Conservation (phyloP, 495 filamentous ascomycete species). For the Xylaria venustula region DNA sequence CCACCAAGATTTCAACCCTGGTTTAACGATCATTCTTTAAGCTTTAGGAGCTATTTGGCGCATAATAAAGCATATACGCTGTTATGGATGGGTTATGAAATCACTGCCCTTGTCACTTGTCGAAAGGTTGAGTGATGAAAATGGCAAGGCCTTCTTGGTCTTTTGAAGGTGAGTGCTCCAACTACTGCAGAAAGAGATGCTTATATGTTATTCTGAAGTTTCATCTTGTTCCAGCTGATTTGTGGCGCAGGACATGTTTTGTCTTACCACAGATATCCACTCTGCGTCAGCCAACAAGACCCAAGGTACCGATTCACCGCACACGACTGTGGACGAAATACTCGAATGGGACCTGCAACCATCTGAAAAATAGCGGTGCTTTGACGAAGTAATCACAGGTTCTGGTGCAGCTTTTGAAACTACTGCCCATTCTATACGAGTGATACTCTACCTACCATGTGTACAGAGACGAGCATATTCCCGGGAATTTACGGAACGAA, state of each 20-base stretch:
- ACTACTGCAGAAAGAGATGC: neutral
- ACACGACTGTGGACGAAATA: constrained; percentile 26
- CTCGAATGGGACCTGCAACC: constrained; percentile 21
- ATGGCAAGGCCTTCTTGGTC: constrained; percentile 18
- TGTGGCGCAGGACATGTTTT: constrained; percentile 9
- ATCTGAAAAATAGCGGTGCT: constrained; percentile 25
- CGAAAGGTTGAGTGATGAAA: constrained; percentile 17
- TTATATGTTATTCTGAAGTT: neutral
- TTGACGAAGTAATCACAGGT: constrained; percentile 20
- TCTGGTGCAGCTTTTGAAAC: constrained; percentile 29
- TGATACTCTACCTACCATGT: constrained; percentile 26
- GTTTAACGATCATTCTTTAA: constrained; percentile 11
- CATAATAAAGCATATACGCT: constrained; percentile 25
- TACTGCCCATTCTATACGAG: constrained; percentile 19
- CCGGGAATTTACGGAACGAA: constrained; percentile 16
- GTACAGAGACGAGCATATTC: constrained; percentile 17
- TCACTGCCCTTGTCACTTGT: constrained; percentile 21
- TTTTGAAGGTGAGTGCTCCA: constrained; percentile 10
- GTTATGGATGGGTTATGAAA: constrained; percentile 21
- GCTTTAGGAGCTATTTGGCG: constrained; percentile 26
- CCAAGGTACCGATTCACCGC: constrained; percentile 8
- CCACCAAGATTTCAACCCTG: constrained; percentile 19
- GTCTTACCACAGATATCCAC: constrained; percentile 1
- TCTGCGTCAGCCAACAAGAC: constrained; percentile 19
- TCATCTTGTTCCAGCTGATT: neutral